Evolutionary conservation across 805 yeast genomes (phyloP).

Genomic region (Yamadazyma laniorum): DNA sequence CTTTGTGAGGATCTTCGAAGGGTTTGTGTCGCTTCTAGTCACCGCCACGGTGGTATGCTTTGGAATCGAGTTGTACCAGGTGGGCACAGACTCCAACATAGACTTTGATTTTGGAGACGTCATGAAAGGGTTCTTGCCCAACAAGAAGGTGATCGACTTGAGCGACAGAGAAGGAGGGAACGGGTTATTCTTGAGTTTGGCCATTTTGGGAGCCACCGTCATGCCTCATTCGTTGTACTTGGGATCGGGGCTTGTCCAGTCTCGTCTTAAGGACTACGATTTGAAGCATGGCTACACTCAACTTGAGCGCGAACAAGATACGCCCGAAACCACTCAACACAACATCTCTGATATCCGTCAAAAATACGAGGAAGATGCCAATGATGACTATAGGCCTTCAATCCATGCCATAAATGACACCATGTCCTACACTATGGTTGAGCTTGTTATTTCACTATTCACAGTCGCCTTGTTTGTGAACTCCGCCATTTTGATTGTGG

Average conservation of each 20-base stretch:
- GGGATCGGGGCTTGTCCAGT: conserved; percentile 86
- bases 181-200: conserved; percentile 75
- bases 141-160: conserved; percentile 38
- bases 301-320: background rate
- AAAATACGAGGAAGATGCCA: conserved; percentile 3
- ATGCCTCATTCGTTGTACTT: conserved; percentile 90
- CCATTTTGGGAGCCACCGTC: conserved; percentile 89
- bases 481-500: conserved; percentile 69
- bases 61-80: conserved; percentile 69
- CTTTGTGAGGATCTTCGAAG: conserved; percentile 74
- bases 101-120: conserved; percentile 50
- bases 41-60: conserved; percentile 75
- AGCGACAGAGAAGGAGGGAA: conserved; percentile 49
- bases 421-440: conserved; percentile 38
- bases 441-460: conserved; percentile 40
- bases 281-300: conserved; percentile 52
- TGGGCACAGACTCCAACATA: conserved; percentile 49
- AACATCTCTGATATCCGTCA: conserved; percentile 1
- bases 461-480: conserved; percentile 45
- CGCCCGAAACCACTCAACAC: conserved; percentile 1
- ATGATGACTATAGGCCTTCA: conserved; percentile 35
- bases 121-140: conserved; percentile 65
- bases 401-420: conserved; percentile 42
- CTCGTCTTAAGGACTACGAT: conserved; percentile 77
- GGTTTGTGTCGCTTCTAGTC: conserved; percentile 69